These are phyloP conservation scores for Corrigiola litoralis DNA, from an alignment of 179 eudicot species.

Conservation along the genomic window DNA sequence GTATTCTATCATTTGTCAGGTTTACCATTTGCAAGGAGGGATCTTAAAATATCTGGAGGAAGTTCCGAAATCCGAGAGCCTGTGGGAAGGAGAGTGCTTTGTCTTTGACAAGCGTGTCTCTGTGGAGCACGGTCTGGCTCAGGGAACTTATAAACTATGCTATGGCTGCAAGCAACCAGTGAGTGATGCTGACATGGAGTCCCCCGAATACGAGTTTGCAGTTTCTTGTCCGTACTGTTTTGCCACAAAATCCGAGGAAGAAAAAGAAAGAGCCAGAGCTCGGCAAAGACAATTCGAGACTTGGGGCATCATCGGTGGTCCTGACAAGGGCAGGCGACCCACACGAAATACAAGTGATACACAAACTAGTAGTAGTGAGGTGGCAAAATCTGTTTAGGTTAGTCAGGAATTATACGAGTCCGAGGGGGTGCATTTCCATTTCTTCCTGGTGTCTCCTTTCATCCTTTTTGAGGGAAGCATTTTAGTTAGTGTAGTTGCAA, in stretches of 20 bases:
- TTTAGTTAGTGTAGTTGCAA: background rate
- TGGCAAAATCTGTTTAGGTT: slow-evolving; percentile 44
- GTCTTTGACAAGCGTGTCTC: slow-evolving; percentile 97
- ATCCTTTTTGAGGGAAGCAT: too few species aligned
- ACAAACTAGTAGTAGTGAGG: slow-evolving; percentile 9
- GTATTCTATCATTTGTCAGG: slow-evolving; percentile 36
- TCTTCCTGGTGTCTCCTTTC: background rate
- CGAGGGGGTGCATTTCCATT: background rate
- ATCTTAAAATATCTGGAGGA: slow-evolving; percentile 89
- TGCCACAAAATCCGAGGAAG: slow-evolving; percentile 78
- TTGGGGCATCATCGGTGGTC: slow-evolving; percentile 94
- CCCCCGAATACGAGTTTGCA: slow-evolving; percentile 70
- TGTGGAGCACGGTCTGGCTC: slow-evolving; percentile 87
- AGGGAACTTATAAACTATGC: slow-evolving; percentile 86
- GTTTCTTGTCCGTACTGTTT: slow-evolving; percentile 83
- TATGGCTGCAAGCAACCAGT: slow-evolving; percentile 98
- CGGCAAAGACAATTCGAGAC: slow-evolving; percentile 81
- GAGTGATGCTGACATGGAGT: slow-evolving; percentile 92
- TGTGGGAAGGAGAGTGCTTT: slow-evolving; percentile 98
- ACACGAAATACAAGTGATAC: slow-evolving; percentile 16
- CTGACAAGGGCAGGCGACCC: slow-evolving; percentile 84
- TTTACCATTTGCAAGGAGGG: slow-evolving; percentile 90
- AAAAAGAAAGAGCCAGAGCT: slow-evolving; percentile 94
- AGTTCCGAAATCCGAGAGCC: slow-evolving; percentile 66
- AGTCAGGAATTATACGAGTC: background rate